A percentile compares a stretch with the other conserved stretches of the same genome.
Evolutionary conservation across 2,329 filamentous ascomycete species (phyloP).

Genomic region (Ascocoryne sarcoides): DNA sequence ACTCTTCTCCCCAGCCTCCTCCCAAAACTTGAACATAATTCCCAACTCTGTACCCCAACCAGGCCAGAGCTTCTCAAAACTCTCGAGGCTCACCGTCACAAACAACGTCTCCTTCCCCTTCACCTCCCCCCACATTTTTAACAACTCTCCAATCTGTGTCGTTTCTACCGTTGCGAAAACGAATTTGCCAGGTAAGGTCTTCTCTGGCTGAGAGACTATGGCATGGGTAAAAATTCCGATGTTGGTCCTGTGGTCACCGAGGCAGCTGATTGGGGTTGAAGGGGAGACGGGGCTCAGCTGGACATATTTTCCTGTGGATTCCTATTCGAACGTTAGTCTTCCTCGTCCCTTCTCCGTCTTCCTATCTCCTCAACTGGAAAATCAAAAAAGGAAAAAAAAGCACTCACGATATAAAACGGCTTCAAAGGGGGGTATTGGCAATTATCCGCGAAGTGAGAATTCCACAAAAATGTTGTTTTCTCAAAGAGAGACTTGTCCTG

Average conservation of each 20-base stretch:
- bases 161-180: slow-evolving; percentile 25
- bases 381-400: too few species aligned
- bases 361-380: too few species aligned
- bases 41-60: slow-evolving; percentile 26
- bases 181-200: slow-evolving; percentile 24
- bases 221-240: slow-evolving; percentile 29
- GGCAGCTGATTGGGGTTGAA: slow-evolving; percentile 22
- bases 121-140: slow-evolving; percentile 26
- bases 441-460: slow-evolving; percentile 31
- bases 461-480: slow-evolving; percentile 35
- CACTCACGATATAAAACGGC: slow-evolving; percentile 20
- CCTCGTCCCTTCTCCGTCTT: too few species aligned
- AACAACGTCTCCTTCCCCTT: slow-evolving; percentile 23
- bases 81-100: slow-evolving; percentile 21
- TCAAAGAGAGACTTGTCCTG: slow-evolving; percentile 24
- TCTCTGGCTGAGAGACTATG: slow-evolving; percentile 26
- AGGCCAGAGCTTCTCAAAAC: slow-evolving; percentile 27
- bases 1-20: slow-evolving; percentile 20
- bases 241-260: slow-evolving; percentile 29
- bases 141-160: slow-evolving; percentile 22
- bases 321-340: too few species aligned
- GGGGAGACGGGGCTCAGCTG: slow-evolving; percentile 24
- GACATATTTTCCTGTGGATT: slow-evolving; percentile 24
- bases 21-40: slow-evolving; percentile 24
- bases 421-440: slow-evolving; percentile 23